Evolutionary conservation across 1,284 basidiomycete species (phyloP), one percentile per base, ranked within the genome.

Genomic region (Ustilago loliicola): DNA sequence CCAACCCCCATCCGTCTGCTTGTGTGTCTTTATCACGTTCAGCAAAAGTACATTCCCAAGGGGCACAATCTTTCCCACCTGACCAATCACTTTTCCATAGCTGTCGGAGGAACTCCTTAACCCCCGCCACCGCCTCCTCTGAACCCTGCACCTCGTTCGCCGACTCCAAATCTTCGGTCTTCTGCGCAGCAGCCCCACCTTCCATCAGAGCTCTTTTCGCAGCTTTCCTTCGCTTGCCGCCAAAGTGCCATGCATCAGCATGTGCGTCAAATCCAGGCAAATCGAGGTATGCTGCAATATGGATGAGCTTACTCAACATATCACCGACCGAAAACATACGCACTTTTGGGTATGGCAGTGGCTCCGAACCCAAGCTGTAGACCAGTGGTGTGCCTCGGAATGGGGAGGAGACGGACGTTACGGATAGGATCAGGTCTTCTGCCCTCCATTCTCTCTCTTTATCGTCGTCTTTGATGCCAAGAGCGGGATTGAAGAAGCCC

Each of bases 311-410:
- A 47, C 61, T 55, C 2, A 81, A 52, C 36, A 77, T 25, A 21
- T 79, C 72, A n/a, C 80, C 80, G 13, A 72, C 51, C 27, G 59
- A 65, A 21, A 80, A 64, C 65, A 72, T 72, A 17, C 80, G 56
- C 2, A 81, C 80, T 30, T 65, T 64, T 0, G 80, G 80, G 19
- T 73, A 69, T 4, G 70, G 63, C 1, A 75, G 21, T 1, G 80
- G 71, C 38, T 77, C 64, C 4, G 58, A 65, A 1, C 80, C 80
- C 21, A 81, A 47, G 15, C 69, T 66, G 61, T 81, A 80, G 21
- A 81, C 80, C n/a, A 81, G 23, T 8, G 80, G 80, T 10, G 80
- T 81, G 8, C 80, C 80, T 3, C 76, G 61, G 15, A 78, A 73
- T 1, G 80, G 80, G 4, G 69, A 70, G 1, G 78, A 79, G 15